Conservation (phyloP, 306 rosid genomes). For the Argentina anserina region DNA sequence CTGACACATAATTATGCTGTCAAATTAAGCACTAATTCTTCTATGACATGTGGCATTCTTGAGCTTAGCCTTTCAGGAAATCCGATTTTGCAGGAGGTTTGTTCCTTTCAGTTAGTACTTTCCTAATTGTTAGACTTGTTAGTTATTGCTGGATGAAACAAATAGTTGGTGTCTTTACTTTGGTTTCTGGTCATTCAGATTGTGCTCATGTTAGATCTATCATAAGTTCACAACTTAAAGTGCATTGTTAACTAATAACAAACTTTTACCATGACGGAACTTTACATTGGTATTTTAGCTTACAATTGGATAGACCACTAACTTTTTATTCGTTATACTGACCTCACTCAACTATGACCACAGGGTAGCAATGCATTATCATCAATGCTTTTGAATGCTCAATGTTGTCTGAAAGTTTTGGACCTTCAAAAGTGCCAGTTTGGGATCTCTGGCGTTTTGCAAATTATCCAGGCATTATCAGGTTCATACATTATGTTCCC, state of each 20-base stretch:
- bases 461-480: constrained; percentile 58
- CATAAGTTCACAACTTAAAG: constrained; percentile 11
- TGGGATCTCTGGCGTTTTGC: constrained; percentile 66
- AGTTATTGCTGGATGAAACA: constrained; percentile 2
- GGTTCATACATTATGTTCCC: constrained; percentile 41
- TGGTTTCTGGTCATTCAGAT: neutral
- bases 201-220: neutral
- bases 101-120: constrained; percentile 25
- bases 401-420: constrained; percentile 70
- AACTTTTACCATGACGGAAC: neutral
- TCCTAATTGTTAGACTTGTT: neutral
- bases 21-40: constrained; percentile 30
- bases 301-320: neutral
- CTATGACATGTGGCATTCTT: constrained; percentile 44
- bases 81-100: constrained; percentile 65
- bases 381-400: constrained; percentile 58
- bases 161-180: neutral
- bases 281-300: neutral
- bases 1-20: constrained; percentile 47
- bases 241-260: neutral
- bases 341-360: constrained; percentile 19
- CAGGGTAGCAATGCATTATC: constrained; percentile 65
- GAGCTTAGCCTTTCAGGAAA: constrained; percentile 86
- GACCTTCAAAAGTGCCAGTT: constrained; percentile 72
- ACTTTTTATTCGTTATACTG: neutral